Evolutionary conservation across 345 rosid species (phyloP).

Genomic region (Ceriops decandra): DNA sequence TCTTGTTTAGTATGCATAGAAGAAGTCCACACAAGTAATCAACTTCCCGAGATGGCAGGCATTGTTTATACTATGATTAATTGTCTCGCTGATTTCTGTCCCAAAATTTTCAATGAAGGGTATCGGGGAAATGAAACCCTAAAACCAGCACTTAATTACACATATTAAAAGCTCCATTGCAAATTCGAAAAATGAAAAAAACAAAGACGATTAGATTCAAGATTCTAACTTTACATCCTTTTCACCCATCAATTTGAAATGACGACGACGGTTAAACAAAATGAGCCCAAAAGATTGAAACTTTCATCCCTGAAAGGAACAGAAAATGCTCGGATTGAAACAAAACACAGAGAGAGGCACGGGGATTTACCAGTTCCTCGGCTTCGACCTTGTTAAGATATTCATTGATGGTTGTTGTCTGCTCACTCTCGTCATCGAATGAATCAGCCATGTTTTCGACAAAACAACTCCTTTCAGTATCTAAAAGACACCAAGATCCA

Average conservation of each 20-base stretch:
- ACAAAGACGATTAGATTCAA: too few species aligned
- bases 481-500: background rate
- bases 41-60: too few species aligned
- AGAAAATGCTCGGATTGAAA: background rate
- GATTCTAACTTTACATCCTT: too few species aligned
- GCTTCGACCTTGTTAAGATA: constrained; percentile 78
- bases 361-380: constrained; percentile 63
- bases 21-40: too few species aligned
- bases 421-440: constrained; percentile 71
- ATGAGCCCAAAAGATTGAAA: background rate
- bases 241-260: too few species aligned
- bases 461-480: background rate
- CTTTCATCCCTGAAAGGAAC: background rate
- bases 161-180: too few species aligned
- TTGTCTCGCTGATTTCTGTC: background rate
- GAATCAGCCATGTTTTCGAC: constrained; percentile 36
- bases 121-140: too few species aligned
- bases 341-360: background rate
- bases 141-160: too few species aligned
- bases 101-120: background rate
- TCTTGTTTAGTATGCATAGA: too few species aligned
- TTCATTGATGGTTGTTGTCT: constrained; percentile 65
- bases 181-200: too few species aligned
- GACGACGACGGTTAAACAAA: too few species aligned
- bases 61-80: too few species aligned